phyloP scores from a whole-genome alignment of 306 rosid species.

The Ochetophila trinervis region DNA sequence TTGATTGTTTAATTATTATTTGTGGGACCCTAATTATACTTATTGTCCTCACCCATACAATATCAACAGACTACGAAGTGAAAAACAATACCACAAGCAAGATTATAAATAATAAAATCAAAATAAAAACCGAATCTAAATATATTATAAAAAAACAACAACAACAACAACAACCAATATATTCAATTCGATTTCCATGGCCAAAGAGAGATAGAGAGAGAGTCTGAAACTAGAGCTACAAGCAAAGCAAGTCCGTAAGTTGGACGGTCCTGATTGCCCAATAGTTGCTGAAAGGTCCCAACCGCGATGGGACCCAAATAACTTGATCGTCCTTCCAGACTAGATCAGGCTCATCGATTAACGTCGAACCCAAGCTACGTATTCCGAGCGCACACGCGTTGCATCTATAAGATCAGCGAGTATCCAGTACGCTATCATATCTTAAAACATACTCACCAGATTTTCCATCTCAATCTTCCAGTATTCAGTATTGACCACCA shows the following conservation, averaged over 20 bases:
- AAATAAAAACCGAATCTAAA: not conserved
- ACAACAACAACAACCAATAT: not conserved
- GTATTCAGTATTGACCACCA: not conserved
- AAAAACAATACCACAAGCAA: no score
- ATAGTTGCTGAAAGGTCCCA: slow-evolving; percentile 35
- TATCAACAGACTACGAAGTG: not conserved
- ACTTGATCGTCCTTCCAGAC: slow-evolving; percentile 2
- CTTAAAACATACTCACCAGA: no score
- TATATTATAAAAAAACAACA: not conserved
- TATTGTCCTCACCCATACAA: slow-evolving; percentile 2
- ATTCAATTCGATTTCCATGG: slow-evolving; percentile 1
- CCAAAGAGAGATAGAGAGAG: not conserved
- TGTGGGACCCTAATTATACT: slow-evolving; percentile 11
- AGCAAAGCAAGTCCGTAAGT: slow-evolving; percentile 6
- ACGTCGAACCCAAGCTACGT: slow-evolving; percentile 23
- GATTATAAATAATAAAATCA: not conserved
- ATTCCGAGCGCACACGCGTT: slow-evolving; percentile 38
- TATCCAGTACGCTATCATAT: not conserved
- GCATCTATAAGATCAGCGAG: slow-evolving; percentile 9
- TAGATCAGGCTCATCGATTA: slow-evolving; percentile 12
- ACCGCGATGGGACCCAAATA: slow-evolving; percentile 18
- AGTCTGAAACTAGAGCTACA: not conserved
- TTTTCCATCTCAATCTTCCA: not conserved
- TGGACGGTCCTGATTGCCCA: slow-evolving; percentile 23
- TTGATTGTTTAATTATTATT: slow-evolving; percentile 20